Evolutionary conservation across 305 asterid species (phyloP), one percentile per base, ranked within the genome.

Genomic region (Fraxinus sp.): DNA sequence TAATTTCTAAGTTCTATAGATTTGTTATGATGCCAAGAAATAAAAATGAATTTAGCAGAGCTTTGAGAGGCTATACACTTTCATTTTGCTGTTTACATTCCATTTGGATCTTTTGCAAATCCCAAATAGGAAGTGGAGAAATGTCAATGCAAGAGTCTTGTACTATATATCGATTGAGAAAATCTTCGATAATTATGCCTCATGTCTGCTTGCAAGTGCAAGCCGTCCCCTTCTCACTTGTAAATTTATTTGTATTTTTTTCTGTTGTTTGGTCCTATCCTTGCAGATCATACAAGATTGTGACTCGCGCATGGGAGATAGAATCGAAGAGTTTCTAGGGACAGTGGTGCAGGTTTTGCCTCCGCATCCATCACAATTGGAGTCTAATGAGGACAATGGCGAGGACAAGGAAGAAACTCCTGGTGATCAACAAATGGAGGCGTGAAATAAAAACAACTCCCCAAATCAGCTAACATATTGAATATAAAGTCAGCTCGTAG

Each of bases 271-370:
- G 30, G 57, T 72, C 28, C n/a, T 37, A 20, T 76, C 39, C 71
- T 55, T 22, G 74, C 89, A 93, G 98, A 88, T 95, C 59, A 78
- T 92, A 57, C 94, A 89, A 82, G 89, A 90, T 28, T 88, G 88
- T 59, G 95, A 89, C 0, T 4, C 62, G 0, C 94, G 92, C 14
- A 73, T 86, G 80, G 94, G 89, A 22, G 95, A 89, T 1, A 85
- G 80, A 72, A 68, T 66, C 5, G 88, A 86, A 0, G 89, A 84
- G 68, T 78, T 93, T 74, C 83, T 89, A 14, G 91, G 89, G 80
- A 49, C 76, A 1, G 74, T 92, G 64, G 10, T 9, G 49, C 84
- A 77, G 81, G 49, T 89, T 72, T 87, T 93, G 85, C 97, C 94
- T 0, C 88, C 92, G 59, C 89, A 85, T 83, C 94, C 94, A 75